Evolutionary conservation across 169 alveolate genomes (phyloP).

Genomic region (Plasmodium sp.): DNA sequence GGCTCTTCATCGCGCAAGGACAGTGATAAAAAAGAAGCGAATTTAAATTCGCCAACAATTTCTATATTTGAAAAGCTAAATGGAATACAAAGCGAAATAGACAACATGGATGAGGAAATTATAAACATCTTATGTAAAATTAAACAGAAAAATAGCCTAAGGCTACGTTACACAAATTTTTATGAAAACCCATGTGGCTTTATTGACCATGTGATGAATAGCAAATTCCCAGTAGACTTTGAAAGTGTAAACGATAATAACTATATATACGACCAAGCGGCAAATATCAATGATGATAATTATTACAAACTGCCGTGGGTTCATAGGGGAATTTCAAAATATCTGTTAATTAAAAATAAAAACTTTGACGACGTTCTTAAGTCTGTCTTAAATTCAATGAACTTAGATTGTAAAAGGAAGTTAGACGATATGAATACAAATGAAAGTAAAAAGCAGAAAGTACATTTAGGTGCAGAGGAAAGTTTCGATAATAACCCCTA

Average conservation of each 20-base stretch:
- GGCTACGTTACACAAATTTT: slow-evolving; percentile 57
- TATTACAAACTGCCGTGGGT: slow-evolving; percentile 74
- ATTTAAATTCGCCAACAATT: slow-evolving; percentile 1
- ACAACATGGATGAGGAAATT: slow-evolving; percentile 49
- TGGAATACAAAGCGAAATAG: slow-evolving; percentile 65
- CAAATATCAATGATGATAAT: slow-evolving; percentile 67
- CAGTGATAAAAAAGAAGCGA: neutral
- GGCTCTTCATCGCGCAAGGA: neutral
- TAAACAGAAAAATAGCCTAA: slow-evolving; percentile 58
- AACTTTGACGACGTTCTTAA: slow-evolving; percentile 70
- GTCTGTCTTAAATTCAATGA: slow-evolving; percentile 65
- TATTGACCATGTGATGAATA: slow-evolving; percentile 73
- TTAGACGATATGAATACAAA: slow-evolving; percentile 8
- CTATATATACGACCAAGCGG: slow-evolving; percentile 71
- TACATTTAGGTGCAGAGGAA: neutral
- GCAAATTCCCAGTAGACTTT: slow-evolving; percentile 47
- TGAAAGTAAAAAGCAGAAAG: slow-evolving; percentile 23
- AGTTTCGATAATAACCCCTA: neutral
- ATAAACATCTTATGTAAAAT: slow-evolving; percentile 58
- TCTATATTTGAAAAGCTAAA: slow-evolving; percentile 61
- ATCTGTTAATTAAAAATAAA: slow-evolving; percentile 56
- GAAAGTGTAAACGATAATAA: slow-evolving; percentile 34
- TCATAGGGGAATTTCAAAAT: slow-evolving; percentile 73
- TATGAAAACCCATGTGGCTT: slow-evolving; percentile 73
- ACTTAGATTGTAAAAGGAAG: slow-evolving; percentile 53